A percentile compares a stretch with the other conserved stretches of the same genome.
Evolutionary conservation across 139 green algal genomes (phyloP).

Genomic region (Ettlia oleoabundans): DNA sequence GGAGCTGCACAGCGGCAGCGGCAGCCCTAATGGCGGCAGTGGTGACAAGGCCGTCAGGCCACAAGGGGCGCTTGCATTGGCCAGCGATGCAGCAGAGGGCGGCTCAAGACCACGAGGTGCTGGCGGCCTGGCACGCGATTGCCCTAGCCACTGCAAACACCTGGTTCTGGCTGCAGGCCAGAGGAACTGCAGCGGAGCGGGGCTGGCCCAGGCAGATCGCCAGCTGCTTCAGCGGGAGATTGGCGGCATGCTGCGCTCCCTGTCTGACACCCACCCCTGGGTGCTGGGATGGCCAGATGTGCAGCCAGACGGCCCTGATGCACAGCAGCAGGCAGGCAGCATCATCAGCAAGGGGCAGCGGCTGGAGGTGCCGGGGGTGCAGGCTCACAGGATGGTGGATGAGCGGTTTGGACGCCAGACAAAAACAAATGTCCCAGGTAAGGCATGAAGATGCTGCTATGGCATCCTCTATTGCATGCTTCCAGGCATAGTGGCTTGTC

Average conservation of each 20-base stretch:
- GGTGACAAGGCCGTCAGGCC: neutral
- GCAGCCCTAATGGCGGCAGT: neutral
- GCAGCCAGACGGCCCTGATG: neutral
- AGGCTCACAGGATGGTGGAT: slow-evolving; percentile 22
- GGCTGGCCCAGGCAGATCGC: neutral
- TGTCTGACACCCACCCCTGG: neutral
- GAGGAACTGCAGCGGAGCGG: neutral
- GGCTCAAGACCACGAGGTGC: too few relatives aligned
- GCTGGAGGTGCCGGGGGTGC: neutral
- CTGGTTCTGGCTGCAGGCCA: too few relatives aligned
- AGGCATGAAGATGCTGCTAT: too few relatives aligned
- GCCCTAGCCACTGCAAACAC: too few relatives aligned
- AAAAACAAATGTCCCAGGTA: slow-evolving; percentile 33
- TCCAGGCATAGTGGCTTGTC: too few relatives aligned
- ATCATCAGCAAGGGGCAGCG: too few relatives aligned
- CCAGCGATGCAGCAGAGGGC: too few relatives aligned
- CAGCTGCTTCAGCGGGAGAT: neutral
- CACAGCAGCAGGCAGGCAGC: neutral
- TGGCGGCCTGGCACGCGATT: too few relatives aligned
- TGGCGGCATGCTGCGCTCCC: neutral
- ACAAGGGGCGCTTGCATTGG: too few relatives aligned
- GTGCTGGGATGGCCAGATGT: neutral
- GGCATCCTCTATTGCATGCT: too few relatives aligned
- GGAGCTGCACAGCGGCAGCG: neutral
- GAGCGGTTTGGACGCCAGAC: neutral